Evolutionary conservation across 176 grass and related monocot genomes (phyloP).

Genomic region (Zizania latifolia): DNA sequence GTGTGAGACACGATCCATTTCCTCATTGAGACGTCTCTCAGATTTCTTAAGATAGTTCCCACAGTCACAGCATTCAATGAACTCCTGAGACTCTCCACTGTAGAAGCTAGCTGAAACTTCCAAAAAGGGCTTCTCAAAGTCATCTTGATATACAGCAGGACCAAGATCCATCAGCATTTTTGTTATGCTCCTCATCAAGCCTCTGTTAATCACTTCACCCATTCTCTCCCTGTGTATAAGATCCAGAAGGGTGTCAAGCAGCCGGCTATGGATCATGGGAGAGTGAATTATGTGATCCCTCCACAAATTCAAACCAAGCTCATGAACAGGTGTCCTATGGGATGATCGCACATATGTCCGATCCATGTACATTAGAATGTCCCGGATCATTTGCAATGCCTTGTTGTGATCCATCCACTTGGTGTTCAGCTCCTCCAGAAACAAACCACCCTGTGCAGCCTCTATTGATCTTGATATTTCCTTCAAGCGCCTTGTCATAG

Average conservation of each 20-base stretch:
- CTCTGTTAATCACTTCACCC: conserved; percentile 85
- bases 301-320: conserved; percentile 88
- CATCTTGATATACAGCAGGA: conserved; percentile 78
- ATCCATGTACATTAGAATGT: conserved; percentile 99
- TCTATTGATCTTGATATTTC: conserved; percentile 77
- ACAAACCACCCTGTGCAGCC: conserved; percentile 70
- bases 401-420: conserved; percentile 98
- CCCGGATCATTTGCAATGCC: conserved; percentile 82
- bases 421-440: conserved; percentile 70
- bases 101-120: conserved; percentile 81
- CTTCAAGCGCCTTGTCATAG: conserved; percentile 77
- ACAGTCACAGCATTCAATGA: conserved; percentile 88
- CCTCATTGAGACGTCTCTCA: conserved; percentile 87
- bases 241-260: conserved; percentile 77
- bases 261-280: conserved; percentile 55
- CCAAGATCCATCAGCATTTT: conserved; percentile 99
- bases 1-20: conserved; percentile 92
- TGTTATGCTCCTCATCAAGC: conserved; percentile 78
- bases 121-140: conserved; percentile 91
- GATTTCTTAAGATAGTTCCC: conserved; percentile 84
- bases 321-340: conserved; percentile 79
- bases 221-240: conserved; percentile 72
- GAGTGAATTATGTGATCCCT: conserved; percentile 83
- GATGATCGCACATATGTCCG: conserved; percentile 53
- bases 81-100: conserved; percentile 70